These are phyloP conservation scores for Suhomyces tanzawaensis DNA, from an alignment of 805 yeast species.

Conservation along the genomic window DNA sequence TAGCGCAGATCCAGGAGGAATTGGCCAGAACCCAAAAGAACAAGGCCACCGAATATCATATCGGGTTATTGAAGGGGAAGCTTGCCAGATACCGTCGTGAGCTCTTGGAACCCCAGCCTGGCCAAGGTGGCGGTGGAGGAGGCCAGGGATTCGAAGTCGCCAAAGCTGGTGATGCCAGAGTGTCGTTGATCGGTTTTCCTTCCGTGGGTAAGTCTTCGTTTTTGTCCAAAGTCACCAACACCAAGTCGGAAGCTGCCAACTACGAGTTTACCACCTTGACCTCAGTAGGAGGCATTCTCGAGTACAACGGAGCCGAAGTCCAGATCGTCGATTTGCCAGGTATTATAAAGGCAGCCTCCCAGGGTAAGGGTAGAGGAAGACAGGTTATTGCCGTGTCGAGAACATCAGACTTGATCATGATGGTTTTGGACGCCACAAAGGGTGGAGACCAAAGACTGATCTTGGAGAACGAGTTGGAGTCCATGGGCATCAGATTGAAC, in stretches of 20 bases:
- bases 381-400: conserved; percentile 96
- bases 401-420: conserved; percentile 87
- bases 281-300: conserved; percentile 93
- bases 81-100: conserved; percentile 90
- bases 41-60: conserved; percentile 96
- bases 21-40: conserved; percentile 94
- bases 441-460: conserved; percentile 85
- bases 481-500: conserved; percentile 90
- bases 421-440: conserved; percentile 95
- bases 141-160: conserved; percentile 93
- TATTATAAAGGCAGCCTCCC: conserved; percentile 93
- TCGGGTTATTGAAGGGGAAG: conserved; percentile 92
- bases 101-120: conserved; percentile 84
- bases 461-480: conserved; percentile 83
- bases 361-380: conserved; percentile 96
- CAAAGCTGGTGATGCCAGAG: conserved; percentile 95
- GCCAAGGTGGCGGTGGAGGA: conserved; percentile 64
- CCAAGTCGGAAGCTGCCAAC: conserved; percentile 91
- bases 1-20: conserved; percentile 87
- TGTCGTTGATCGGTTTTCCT: conserved; percentile 93
- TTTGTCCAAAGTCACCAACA: conserved; percentile 83
- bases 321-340: conserved; percentile 98
- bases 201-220: conserved; percentile 96
- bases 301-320: conserved; percentile 94
- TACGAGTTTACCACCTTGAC: conserved; percentile 96